Conservation (phyloP, 148 eudicot genomes). For the Silene uniflora region DNA sequence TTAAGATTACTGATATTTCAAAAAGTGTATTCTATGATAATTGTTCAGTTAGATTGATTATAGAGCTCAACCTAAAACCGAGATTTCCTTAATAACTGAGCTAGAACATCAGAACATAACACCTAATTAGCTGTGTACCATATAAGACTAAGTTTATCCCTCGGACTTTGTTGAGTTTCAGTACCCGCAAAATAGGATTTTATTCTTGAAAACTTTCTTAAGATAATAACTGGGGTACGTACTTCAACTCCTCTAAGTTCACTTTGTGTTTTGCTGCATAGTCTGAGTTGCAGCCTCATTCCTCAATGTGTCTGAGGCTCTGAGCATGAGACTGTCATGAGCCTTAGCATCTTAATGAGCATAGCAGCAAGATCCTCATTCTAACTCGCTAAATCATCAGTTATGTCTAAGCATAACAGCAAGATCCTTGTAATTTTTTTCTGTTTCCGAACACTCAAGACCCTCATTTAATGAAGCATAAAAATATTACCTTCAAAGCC, state of each 20-base stretch:
- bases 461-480: background rate
- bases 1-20: background rate
- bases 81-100: background rate
- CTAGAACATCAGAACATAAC: background rate
- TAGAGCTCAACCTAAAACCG: background rate
- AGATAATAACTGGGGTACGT: background rate
- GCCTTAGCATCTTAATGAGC: no score
- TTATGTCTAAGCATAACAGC: background rate
- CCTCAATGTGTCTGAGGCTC: no score
- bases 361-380: no score
- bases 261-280: background rate
- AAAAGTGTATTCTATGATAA: background rate
- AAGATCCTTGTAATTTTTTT: background rate
- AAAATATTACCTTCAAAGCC: conserved; percentile 62
- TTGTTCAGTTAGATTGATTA: background rate
- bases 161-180: no score
- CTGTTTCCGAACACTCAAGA: background rate
- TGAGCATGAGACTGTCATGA: no score
- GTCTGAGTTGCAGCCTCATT: background rate
- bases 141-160: no score
- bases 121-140: background rate
- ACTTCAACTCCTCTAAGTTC: background rate
- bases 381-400: no score
- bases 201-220: background rate
- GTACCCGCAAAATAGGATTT: background rate